Conservation (phyloP, 805 yeast species). For the Saturnispora sanitii region DNA sequence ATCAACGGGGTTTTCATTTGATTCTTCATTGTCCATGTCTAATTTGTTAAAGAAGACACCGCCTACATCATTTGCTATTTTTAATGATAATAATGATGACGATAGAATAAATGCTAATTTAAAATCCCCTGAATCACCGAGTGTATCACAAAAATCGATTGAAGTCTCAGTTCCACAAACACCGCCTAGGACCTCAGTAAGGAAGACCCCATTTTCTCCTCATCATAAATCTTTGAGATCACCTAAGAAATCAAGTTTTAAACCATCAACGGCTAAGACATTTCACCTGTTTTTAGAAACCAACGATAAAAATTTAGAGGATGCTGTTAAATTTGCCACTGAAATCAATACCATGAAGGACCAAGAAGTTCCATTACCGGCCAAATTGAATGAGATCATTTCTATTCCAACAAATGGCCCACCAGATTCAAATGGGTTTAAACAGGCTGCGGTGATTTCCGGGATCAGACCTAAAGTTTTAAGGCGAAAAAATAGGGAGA, state of each 20-base stretch:
- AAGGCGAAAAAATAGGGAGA: background rate
- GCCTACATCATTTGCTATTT: constrained; percentile 2
- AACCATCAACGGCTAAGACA: constrained; percentile 21
- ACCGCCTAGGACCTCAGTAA: background rate
- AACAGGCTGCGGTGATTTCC: constrained; percentile 29
- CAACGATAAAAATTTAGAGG: constrained; percentile 48
- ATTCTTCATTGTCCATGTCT: constrained; percentile 2
- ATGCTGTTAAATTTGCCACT: constrained; percentile 62
- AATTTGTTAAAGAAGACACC: background rate
- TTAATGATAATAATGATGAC: background rate
- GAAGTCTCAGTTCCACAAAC: background rate
- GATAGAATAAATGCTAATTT: background rate
- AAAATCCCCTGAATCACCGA: constrained; percentile 1
- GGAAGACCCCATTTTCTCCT: constrained; percentile 30
- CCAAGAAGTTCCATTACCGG: constrained; percentile 55
- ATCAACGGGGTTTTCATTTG: constrained; percentile 3
- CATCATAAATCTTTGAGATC: constrained; percentile 17
- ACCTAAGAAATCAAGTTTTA: constrained; percentile 27
- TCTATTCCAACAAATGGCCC: constrained; percentile 42
- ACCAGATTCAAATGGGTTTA: constrained; percentile 20
- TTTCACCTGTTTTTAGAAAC: constrained; percentile 49
- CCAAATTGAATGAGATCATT: constrained; percentile 44
- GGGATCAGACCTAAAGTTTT: constrained; percentile 24
- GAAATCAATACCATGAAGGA: constrained; percentile 55
- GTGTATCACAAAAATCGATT: background rate